Conservation (phyloP, 2,329 filamentous ascomycete genomes). For the Pseudocercospora pini-densiflorae region DNA sequence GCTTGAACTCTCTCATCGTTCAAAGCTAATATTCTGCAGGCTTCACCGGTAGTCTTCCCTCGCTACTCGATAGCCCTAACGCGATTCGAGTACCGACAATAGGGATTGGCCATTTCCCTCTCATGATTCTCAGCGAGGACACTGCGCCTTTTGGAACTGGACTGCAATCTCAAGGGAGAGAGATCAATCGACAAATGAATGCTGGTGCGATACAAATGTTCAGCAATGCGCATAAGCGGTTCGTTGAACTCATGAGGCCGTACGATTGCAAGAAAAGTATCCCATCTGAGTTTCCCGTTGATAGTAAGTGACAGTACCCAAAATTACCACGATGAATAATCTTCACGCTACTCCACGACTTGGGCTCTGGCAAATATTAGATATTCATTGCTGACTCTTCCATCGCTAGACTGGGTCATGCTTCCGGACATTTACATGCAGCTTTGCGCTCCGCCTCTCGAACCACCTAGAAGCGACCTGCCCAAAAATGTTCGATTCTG, state of each 20-base stretch:
- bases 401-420: background rate
- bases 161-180: constrained; percentile 46
- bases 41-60: constrained; percentile 1
- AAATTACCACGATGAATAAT: too few species aligned
- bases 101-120: constrained; percentile 35
- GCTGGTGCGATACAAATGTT: constrained; percentile 31
- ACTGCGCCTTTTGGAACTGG: constrained; percentile 47
- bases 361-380: background rate
- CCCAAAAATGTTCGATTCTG: constrained; percentile 49
- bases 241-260: constrained; percentile 5
- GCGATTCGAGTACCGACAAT: constrained; percentile 19
- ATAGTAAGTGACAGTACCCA: background rate
- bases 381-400: background rate
- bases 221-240: constrained; percentile 34
- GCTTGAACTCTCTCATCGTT: background rate
- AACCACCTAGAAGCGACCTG: constrained; percentile 44
- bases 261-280: constrained; percentile 13
- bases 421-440: constrained; percentile 38
- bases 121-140: constrained; percentile 45
- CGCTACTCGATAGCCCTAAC: constrained; percentile 7
- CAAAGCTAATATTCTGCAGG: background rate
- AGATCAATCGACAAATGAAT: constrained; percentile 39
- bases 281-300: constrained; percentile 17
- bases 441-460: constrained; percentile 43
- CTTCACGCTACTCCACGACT: too few species aligned